Base-by-base conservation (phyloP, 495 filamentous ascomycete species). In the Pyrenula aspistea region DNA sequence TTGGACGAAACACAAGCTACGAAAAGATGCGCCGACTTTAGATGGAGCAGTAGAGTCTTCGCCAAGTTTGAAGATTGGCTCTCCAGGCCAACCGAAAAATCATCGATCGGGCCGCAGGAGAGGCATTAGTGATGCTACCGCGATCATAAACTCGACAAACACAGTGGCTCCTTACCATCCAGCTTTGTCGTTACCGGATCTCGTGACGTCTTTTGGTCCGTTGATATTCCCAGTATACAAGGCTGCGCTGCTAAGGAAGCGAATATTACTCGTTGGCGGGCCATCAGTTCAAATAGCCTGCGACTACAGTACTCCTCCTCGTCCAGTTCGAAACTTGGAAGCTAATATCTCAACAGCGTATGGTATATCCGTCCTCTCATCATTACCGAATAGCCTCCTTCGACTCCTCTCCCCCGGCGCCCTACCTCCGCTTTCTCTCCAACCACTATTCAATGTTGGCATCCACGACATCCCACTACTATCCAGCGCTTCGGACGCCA, bases 281-380 rank as follows among this genome's bases (percentile, higher is more conserved):
- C 86, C 91, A 12, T 93, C 93, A 2, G 90, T 97, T 15, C 84
- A 90, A 66, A 74, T 76, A 61, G 78, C 82, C 24, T 97, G 93
- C 74, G 88, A 95, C 65, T 96, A 87, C 72, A 89, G 91, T 95
- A 76, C 47, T 75, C n/a, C 21, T 56, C 15, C 31, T 2, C 53
- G 1, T 1, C 20, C 19, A 19, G 42, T 10, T 53, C 58, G 8
- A 56, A 11, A 20, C 50, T 4, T 10, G 19, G 22, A 8, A 52
- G 22, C 50, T 52, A 25, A 10, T 36, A 2, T 1, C 36, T 10
- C 48, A 21, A 15, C 53, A 95, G 93, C 96, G 56, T 97, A 96
- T 67, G 82, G 93, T 71, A 83, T 96, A 24, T 95, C 92, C n/a
- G 75, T 96, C 51, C 71, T 98, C 53, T 89, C 92, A 80, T 97